These are phyloP conservation scores for Scedosporium boydii DNA, from an alignment of 2,329 filamentous ascomycete species.

Conservation along the genomic window DNA sequence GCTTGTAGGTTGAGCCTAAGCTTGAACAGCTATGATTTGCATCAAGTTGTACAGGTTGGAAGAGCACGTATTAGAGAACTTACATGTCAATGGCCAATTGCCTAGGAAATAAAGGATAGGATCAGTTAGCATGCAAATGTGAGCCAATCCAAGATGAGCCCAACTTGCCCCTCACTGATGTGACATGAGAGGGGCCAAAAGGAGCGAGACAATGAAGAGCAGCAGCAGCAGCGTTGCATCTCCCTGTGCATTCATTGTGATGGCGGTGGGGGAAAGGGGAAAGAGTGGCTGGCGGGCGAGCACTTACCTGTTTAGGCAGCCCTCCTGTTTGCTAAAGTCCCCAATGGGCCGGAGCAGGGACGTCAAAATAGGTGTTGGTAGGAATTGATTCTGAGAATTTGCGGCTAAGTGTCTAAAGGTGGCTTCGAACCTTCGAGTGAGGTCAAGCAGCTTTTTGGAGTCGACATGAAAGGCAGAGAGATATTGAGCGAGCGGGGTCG, in stretches of 20 bases:
- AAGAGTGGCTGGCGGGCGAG: not conserved
- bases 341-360: conserved; percentile 41
- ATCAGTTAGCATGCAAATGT: conserved; percentile 1
- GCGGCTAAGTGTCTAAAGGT: conserved; percentile 42
- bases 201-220: not conserved
- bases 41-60: not conserved
- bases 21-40: not conserved
- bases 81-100: conserved; percentile 59
- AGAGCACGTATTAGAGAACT: conserved; percentile 18
- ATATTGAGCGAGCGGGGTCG: conserved; percentile 29
- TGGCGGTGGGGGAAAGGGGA: not conserved
- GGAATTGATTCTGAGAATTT: conserved; percentile 44
- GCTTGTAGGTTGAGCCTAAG: not conserved
- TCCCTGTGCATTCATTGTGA: not conserved
- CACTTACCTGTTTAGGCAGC: conserved; percentile 37
- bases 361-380: conserved; percentile 52
- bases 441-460: conserved; percentile 29
- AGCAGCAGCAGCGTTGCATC: not conserved
- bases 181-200: not conserved
- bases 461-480: conserved; percentile 41
- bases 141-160: not conserved
- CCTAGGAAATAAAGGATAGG: conserved; percentile 22
- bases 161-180: not conserved
- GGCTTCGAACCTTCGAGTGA: conserved; percentile 36
- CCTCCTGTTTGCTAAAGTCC: conserved; percentile 18